A percentile compares a stretch with the other conserved stretches of the same genome.
Evolutionary conservation across 2,329 filamentous ascomycete species (phyloP).

Genomic region (Colletotrichum liaoningense): DNA sequence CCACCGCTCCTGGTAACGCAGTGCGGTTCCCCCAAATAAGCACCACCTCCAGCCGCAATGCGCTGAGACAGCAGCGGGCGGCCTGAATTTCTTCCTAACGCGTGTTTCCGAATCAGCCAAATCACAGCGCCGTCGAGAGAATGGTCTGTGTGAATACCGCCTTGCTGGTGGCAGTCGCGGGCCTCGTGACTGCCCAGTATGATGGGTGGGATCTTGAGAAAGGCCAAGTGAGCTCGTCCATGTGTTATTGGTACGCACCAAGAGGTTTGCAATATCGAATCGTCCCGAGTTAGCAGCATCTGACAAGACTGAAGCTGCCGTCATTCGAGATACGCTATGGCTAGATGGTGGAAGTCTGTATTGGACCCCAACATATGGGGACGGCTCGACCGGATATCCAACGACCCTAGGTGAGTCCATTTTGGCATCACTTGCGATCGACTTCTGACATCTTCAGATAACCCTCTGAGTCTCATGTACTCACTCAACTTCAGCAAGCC

Average conservation of each 20-base stretch:
- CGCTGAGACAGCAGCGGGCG: constrained; percentile 2
- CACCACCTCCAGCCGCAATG: constrained; percentile 5
- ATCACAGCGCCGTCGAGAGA: background rate
- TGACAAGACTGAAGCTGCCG: constrained; percentile 54
- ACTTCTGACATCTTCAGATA: constrained; percentile 53
- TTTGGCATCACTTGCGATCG: background rate
- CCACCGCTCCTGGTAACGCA: background rate
- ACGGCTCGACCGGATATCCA: constrained; percentile 52
- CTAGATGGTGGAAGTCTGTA: constrained; percentile 70
- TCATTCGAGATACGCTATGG: constrained; percentile 72
- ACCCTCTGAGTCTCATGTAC: constrained; percentile 64
- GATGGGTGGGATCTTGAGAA: constrained; percentile 57
- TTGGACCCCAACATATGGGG: constrained; percentile 61
- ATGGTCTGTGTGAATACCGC: constrained; percentile 25
- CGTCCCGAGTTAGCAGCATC: too few relatives aligned
- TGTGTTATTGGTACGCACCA: constrained; percentile 67
- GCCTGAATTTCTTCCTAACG: background rate
- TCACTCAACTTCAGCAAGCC: constrained; percentile 68
- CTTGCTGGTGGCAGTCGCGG: constrained; percentile 42
- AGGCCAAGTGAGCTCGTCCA: constrained; percentile 65
- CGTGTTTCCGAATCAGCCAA: background rate
- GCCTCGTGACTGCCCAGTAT: constrained; percentile 53
- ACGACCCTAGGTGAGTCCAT: constrained; percentile 54
- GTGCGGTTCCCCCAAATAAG: constrained; percentile 1
- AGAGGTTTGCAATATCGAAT: constrained; percentile 48